A percentile compares a stretch with the other conserved stretches of the same genome.
These are phyloP conservation scores for Candida glucosophila DNA, from an alignment of 1,139 yeast genomes.

Conservation along the genomic window DNA sequence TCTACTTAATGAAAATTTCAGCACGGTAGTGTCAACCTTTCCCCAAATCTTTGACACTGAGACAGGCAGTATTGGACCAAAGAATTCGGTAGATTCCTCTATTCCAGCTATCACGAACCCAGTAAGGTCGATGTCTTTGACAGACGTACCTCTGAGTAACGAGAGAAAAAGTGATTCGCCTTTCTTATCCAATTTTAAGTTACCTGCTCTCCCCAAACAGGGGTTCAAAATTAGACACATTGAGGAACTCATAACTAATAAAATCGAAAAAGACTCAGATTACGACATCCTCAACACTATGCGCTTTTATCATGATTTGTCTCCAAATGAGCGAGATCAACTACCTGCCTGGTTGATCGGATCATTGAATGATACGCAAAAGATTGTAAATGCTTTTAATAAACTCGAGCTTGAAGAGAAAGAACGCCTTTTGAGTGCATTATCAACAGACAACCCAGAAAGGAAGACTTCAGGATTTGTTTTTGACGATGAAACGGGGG, in stretches of 20 bases:
- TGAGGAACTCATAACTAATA: slow-evolving; percentile 21
- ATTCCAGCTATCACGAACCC: neutral
- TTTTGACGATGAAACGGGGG: slow-evolving; percentile 5
- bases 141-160: no score
- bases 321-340: slow-evolving; percentile 6
- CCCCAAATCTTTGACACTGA: slow-evolving; percentile 6
- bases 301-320: slow-evolving; percentile 3
- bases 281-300: slow-evolving; percentile 1
- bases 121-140: neutral
- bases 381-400: slow-evolving; percentile 18
- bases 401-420: slow-evolving; percentile 24
- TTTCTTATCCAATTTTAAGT: slow-evolving; percentile 19
- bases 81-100: slow-evolving; percentile 1
- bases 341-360: slow-evolving; percentile 18
- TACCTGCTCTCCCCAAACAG: slow-evolving; percentile 14
- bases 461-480: slow-evolving; percentile 3
- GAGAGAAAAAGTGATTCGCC: slow-evolving; percentile 15
- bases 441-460: slow-evolving; percentile 9
- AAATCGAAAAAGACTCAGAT: slow-evolving; percentile 4
- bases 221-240: slow-evolving; percentile 34
- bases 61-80: neutral
- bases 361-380: slow-evolving; percentile 9
- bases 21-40: slow-evolving; percentile 15
- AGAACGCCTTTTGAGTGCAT: slow-evolving; percentile 22
- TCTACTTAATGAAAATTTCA: slow-evolving; percentile 25